These are phyloP conservation scores for Maudiozyma bulderi DNA, from an alignment of 805 yeast species.

Conservation along the genomic window DNA sequence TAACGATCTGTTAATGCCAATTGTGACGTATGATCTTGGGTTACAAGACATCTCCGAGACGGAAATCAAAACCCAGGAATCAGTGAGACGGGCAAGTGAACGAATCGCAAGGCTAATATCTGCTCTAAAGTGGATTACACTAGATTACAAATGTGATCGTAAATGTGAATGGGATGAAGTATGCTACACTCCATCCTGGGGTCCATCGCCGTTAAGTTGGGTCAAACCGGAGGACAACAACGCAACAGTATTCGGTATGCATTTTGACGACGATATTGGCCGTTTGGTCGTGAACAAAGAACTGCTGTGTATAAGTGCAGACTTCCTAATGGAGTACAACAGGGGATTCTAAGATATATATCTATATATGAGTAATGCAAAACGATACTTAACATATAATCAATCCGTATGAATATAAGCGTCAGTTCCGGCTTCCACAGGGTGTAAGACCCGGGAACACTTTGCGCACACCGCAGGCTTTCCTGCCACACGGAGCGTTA, in stretches of 20 bases:
- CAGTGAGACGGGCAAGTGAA: conserved; percentile 9
- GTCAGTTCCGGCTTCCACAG: no score
- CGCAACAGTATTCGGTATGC: conserved; percentile 9
- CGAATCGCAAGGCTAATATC: conserved; percentile 17
- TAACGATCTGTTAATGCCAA: conserved; percentile 23
- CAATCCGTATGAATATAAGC: no score
- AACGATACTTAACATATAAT: no score
- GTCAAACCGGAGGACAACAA: conserved; percentile 11
- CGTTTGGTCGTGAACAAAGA: conserved; percentile 14
- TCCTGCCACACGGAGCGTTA: no score
- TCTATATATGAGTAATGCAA: no score
- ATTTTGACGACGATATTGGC: conserved; percentile 11
- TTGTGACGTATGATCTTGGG: conserved; percentile 21
- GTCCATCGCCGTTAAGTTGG: conserved; percentile 45
- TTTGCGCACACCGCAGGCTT: no score
- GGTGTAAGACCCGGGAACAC: no score
- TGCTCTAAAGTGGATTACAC: conserved; percentile 33
- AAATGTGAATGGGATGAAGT: conserved; percentile 39
- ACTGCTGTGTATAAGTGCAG: conserved; percentile 14
- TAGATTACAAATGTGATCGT: conserved; percentile 33
- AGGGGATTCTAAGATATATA: not conserved
- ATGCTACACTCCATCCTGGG: conserved; percentile 56
- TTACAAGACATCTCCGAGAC: conserved; percentile 9
- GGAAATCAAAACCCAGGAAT: not conserved
- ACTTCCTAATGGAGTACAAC: conserved; percentile 2